phyloP scores from a whole-genome alignment of 2,329 filamentous ascomycete genomes.

The Didymosphaeria variabile region DNA sequence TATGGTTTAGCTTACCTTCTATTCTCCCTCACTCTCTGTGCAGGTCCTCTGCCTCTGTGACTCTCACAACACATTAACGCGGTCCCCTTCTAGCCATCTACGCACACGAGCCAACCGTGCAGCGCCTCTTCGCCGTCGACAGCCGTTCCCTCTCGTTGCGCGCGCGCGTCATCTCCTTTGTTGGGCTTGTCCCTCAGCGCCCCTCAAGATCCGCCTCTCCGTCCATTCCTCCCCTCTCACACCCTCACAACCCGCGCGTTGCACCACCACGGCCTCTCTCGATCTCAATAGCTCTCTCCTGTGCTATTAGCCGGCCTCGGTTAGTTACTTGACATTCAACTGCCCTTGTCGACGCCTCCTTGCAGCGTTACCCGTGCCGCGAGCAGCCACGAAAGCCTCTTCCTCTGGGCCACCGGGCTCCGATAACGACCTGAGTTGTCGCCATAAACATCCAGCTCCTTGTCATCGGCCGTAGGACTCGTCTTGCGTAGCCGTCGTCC shows the following conservation, averaged over 20 bases:
- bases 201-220: constrained; percentile 35
- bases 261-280: constrained; percentile 27
- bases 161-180: constrained; percentile 39
- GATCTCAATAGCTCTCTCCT: constrained; percentile 25
- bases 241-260: constrained; percentile 36
- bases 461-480: constrained; percentile 32
- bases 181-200: constrained; percentile 31
- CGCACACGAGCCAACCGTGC: constrained; percentile 22
- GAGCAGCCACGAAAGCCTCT: constrained; percentile 41
- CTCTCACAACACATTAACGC: constrained; percentile 30
- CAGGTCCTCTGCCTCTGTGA: constrained; percentile 35
- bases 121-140: constrained; percentile 28
- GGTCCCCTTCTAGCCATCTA: constrained; percentile 27
- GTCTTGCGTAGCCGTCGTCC: constrained; percentile 35
- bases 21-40: constrained; percentile 5
- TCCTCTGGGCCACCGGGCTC: constrained; percentile 27
- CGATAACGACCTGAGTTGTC: constrained; percentile 21
- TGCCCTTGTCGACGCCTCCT: constrained; percentile 33
- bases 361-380: constrained; percentile 29
- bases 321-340: constrained; percentile 28
- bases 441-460: constrained; percentile 22
- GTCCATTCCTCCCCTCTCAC: constrained; percentile 30
- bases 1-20: constrained; percentile 16
- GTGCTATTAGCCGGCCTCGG: constrained; percentile 29
- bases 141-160: constrained; percentile 27